Evolutionary conservation across 2,329 filamentous ascomycete genomes (phyloP), one percentile per base, ranked within the genome.

Genomic region (Reticulascus tulasneorum): DNA sequence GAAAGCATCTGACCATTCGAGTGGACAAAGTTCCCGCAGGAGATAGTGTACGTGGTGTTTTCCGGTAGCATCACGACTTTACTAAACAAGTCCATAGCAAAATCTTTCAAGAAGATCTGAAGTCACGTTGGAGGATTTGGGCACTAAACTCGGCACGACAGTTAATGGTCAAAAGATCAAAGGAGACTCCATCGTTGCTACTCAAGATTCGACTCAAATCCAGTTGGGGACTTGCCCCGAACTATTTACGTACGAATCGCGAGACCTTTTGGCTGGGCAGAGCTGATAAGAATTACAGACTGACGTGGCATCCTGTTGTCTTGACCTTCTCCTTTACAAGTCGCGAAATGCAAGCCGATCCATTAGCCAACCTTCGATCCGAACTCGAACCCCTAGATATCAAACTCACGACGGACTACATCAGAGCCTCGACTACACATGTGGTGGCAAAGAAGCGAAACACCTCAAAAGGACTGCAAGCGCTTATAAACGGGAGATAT

Each of bases 401-500:
- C 59, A 97, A 96, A 59, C 82, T 88, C 11, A 67, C 85, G 11
- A 70, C 77, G 27, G 82, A 89, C 5, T 96, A 88, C 58, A 65
- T 85, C 17, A 64, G 73, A 18, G 72, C 67, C 12, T 65, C 75
- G 19, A 96, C 91, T 0, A 95, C 91, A 0, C 90, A 97, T 59
- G 84, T 94, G 9, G 80, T 97, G 22, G 82, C 87, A 7, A 86
- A 81, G 57, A 96, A 94, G 62, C 77, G 93, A 30, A 98, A 97
- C 57, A 91, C 88, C 0, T 77, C 90, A 1, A 89, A 88, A 47
- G 87, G 86, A 0, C 69, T 98, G 3, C 88, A 94, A 54, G 91
- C 87, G 3, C 69, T 98, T 9, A 82, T 96, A 23, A 85, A 89
- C 50, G 88, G 78, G 11, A 84, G 76, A 58, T 78, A 81, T 48